phyloP scores from a whole-genome alignment of 805 yeast species.

The Starmerella vaccinii region DNA sequence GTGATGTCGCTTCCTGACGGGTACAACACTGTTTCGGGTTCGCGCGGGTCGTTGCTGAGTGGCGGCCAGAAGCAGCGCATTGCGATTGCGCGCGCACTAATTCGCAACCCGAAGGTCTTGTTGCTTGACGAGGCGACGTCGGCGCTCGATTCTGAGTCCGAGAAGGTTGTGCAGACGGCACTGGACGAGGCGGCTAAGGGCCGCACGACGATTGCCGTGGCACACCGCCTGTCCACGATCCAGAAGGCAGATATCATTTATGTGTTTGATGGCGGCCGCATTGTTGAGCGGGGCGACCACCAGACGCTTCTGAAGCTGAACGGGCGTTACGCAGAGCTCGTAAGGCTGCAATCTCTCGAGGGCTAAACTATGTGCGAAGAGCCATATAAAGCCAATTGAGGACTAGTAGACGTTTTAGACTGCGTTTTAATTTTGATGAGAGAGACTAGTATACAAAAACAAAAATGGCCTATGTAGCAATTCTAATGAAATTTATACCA shows the following conservation, averaged over 20 bases:
- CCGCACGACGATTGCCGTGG: conserved; percentile 76
- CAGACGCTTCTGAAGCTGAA: conserved; percentile 36
- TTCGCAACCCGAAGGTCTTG: conserved; percentile 53
- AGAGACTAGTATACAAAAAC: too few species aligned
- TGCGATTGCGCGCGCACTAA: conserved; percentile 65
- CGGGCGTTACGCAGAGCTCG: conserved; percentile 35
- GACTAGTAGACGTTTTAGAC: neutral
- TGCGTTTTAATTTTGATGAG: neutral
- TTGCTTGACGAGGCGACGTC: conserved; percentile 63
- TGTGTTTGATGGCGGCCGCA: conserved; percentile 50
- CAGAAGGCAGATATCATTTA: conserved; percentile 51
- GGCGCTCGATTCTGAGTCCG: conserved; percentile 60
- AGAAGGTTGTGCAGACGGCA: conserved; percentile 63
- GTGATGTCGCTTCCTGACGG: conserved; percentile 49
- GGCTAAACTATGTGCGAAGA: too few species aligned
- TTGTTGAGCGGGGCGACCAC: conserved; percentile 51
- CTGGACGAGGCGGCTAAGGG: conserved; percentile 54
- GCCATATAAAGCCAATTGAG: too few species aligned
- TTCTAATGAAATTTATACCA: neutral
- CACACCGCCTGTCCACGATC: conserved; percentile 69
- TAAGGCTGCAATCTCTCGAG: conserved; percentile 33
- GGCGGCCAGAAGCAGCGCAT: conserved; percentile 74
- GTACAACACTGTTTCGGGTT: conserved; percentile 47
- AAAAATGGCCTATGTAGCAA: neutral
- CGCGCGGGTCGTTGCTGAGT: conserved; percentile 48